A percentile compares a stretch with the other conserved stretches of the same genome.
These are phyloP conservation scores for rapeseed (Brassica napus) DNA, from an alignment of 345 rosid genomes.

Conservation along the genomic window DNA sequence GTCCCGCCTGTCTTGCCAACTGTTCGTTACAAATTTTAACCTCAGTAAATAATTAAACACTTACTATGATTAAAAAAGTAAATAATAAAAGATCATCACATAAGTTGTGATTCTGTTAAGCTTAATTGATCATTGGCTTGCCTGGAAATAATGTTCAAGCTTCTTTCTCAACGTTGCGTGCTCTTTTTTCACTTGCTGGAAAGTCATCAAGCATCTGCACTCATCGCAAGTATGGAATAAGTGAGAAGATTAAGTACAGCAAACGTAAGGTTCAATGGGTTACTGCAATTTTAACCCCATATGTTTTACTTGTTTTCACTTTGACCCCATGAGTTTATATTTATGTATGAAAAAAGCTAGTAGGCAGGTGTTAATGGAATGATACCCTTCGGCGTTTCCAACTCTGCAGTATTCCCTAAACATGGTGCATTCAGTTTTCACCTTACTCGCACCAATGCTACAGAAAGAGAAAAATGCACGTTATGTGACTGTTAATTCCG, in stretches of 20 bases:
- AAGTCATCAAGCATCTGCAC: constrained; percentile 67
- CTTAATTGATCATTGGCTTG: constrained; percentile 15
- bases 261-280: not conserved
- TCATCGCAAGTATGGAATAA: not conserved
- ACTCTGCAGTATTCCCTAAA: constrained; percentile 81
- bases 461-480: not conserved
- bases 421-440: constrained; percentile 81
- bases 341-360: not conserved
- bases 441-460: constrained; percentile 97
- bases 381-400: constrained; percentile 85
- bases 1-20: constrained; percentile 86
- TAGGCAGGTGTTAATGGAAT: not conserved
- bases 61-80: not conserved
- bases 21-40: constrained; percentile 22
- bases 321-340: not conserved
- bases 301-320: not conserved
- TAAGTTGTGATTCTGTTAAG: not conserved
- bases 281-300: not conserved
- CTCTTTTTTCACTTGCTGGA: constrained; percentile 85
- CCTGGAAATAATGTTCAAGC: constrained; percentile 92
- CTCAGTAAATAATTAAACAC: not conserved
- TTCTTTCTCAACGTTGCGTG: constrained; percentile 71
- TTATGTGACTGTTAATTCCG: not conserved
- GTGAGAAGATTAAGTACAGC: not conserved
- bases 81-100: not conserved